Evolutionary conservation across 495 filamentous ascomycete genomes (phyloP).

Genomic region (Lophiostoma macrostomum): DNA sequence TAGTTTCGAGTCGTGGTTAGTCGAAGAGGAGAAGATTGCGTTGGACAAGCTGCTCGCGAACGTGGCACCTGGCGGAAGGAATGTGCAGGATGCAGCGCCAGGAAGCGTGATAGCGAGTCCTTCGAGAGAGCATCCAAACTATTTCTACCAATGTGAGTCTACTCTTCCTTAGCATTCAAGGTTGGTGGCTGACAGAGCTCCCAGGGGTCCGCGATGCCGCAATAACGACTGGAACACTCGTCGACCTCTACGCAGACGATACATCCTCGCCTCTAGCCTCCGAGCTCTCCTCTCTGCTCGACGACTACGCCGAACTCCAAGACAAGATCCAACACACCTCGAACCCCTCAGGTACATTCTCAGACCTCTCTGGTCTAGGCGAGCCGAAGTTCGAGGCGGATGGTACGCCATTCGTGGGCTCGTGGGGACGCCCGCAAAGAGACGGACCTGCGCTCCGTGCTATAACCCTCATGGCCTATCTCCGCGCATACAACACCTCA

Average conservation of each 20-base stretch:
- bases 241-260: slow-evolving; percentile 35
- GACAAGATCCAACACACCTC: slow-evolving; percentile 32
- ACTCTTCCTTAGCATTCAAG: neutral
- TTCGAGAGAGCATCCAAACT: slow-evolving; percentile 34
- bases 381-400: slow-evolving; percentile 61
- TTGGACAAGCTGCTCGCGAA: slow-evolving; percentile 36
- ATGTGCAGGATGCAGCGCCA: slow-evolving; percentile 26
- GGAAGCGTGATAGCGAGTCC: slow-evolving; percentile 39
- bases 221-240: slow-evolving; percentile 36
- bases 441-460: slow-evolving; percentile 58
- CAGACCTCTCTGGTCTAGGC: slow-evolving; percentile 52
- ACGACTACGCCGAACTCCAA: slow-evolving; percentile 32
- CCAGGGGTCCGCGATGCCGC: slow-evolving; percentile 40
- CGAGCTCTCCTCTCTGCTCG: slow-evolving; percentile 27
- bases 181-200: neutral
- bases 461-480: slow-evolving; percentile 48
- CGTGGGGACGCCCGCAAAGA: slow-evolving; percentile 62
- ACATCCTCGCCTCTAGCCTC: slow-evolving; percentile 21
- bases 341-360: slow-evolving; percentile 55
- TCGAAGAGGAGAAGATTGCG: slow-evolving; percentile 34
- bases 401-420: slow-evolving; percentile 51
- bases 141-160: slow-evolving; percentile 38
- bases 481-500: slow-evolving; percentile 39
- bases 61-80: slow-evolving; percentile 34
- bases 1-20: slow-evolving; percentile 33